Conservation (phyloP, 139 green algal genomes). For the Chlorella vulgaris region DNA sequence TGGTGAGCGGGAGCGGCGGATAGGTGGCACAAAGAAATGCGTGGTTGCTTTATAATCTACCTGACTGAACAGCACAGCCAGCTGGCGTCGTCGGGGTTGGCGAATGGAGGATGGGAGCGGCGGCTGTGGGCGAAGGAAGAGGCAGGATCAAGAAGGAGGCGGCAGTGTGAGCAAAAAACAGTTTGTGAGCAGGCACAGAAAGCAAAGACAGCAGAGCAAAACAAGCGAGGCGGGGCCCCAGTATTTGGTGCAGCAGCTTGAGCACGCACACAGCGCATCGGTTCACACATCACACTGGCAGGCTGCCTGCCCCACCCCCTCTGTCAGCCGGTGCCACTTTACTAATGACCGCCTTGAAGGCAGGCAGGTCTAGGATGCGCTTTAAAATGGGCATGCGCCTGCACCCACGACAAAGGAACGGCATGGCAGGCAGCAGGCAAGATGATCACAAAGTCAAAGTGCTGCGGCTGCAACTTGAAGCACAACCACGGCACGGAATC, state of each 20-base stretch:
- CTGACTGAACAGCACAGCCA: no score
- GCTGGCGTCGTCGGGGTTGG: not conserved
- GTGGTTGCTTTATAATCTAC: no score
- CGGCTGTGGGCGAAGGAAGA: not conserved
- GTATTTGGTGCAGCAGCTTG: not conserved
- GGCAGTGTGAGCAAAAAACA: not conserved
- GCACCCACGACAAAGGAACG: no score
- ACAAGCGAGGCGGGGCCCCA: no score
- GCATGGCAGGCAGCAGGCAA: no score
- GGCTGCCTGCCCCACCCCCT: no score
- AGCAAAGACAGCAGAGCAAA: not conserved
- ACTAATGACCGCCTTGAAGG: constrained; percentile 80
- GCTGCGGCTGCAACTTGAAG: not conserved
- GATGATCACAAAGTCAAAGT: no score
- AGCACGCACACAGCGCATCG: not conserved
- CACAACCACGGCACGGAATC: no score
- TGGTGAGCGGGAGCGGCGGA: no score
- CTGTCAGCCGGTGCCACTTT: constrained; percentile 56
- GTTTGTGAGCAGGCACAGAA: not conserved
- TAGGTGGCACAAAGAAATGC: no score
- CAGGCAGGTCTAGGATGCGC: constrained; percentile 79
- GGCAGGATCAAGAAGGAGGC: not conserved
- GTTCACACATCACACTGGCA: constrained; percentile 26
- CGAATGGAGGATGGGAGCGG: not conserved
- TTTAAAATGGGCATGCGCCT: constrained; percentile 72